phyloP scores from a whole-genome alignment of 768 basidiomycete species.

The Kwoniella mangroviensis region DNA sequence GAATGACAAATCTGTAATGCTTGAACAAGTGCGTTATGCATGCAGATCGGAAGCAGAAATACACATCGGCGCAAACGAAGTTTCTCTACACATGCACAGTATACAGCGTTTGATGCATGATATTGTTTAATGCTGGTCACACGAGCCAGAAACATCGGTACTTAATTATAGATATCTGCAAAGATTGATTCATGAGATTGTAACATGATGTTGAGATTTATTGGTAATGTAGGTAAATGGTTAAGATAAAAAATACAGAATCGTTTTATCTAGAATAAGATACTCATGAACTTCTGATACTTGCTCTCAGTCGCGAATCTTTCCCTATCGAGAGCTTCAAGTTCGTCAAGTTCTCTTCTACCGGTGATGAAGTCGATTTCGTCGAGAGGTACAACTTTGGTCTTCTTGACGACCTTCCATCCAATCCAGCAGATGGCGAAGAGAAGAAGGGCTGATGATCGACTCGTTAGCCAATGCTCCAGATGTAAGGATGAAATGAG shows the following conservation, averaged over 20 bases:
- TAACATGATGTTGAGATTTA: too few relatives aligned
- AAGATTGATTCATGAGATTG: too few relatives aligned
- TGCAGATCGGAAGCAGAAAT: too few relatives aligned
- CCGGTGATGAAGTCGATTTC: conserved; percentile 58
- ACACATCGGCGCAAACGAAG: too few relatives aligned
- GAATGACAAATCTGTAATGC: too few relatives aligned
- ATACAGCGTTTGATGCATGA: too few relatives aligned
- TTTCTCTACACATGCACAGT: too few relatives aligned
- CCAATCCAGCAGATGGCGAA: conserved; percentile 54
- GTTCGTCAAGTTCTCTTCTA: conserved; percentile 55
- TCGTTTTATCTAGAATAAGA: conserved; percentile 37
- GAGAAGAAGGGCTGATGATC: conserved; percentile 50
- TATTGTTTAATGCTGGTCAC: too few relatives aligned
- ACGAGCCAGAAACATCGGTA: too few relatives aligned
- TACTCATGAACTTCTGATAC: conserved; percentile 40
- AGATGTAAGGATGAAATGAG: neutral
- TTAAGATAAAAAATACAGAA: conserved; percentile 4
- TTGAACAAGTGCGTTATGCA: too few relatives aligned
- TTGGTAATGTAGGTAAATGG: neutral
- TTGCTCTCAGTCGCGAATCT: conserved; percentile 36
- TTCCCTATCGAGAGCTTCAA: conserved; percentile 46
- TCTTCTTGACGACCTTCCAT: conserved; percentile 58
- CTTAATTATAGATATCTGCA: too few relatives aligned
- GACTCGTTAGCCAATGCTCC: neutral
- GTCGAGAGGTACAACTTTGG: conserved; percentile 45